Evolutionary conservation across 2,329 filamentous ascomycete species (phyloP).

Genomic region (Phialophora verrucosa): DNA sequence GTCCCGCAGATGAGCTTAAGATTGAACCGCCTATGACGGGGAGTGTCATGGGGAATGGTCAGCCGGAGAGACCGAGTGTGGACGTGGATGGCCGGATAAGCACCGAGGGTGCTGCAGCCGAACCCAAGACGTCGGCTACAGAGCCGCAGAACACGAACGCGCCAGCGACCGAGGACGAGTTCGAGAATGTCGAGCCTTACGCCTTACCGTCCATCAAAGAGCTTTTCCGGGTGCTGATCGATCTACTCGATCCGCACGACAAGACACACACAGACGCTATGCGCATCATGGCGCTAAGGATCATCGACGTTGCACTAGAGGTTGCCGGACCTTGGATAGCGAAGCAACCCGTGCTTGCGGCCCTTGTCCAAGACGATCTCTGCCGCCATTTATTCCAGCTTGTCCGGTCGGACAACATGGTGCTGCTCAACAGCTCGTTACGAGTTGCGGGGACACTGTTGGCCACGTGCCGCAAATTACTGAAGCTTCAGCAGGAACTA

Average conservation of each 20-base stretch:
- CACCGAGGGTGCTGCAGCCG: conserved; percentile 28
- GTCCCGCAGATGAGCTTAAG: conserved; percentile 75
- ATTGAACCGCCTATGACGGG: conserved; percentile 68
- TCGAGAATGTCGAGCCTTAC: conserved; percentile 76
- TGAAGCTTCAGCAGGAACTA: conserved; percentile 95
- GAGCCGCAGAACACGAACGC: conserved; percentile 44
- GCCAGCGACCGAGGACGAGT: conserved; percentile 43
- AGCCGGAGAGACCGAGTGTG: conserved; percentile 29
- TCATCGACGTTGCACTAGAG: conserved; percentile 95
- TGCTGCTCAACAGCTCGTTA: conserved; percentile 88
- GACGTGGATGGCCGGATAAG: conserved; percentile 30
- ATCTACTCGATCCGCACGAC: conserved; percentile 91
- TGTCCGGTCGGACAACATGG: conserved; percentile 94
- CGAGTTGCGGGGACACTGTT: conserved; percentile 89
- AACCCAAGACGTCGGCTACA: conserved; percentile 45
- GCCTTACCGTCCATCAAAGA: conserved; percentile 93
- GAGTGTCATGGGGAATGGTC: conserved; percentile 64
- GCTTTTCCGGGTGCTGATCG: conserved; percentile 89
- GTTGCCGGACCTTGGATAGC: conserved; percentile 95
- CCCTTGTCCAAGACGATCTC: conserved; percentile 86
- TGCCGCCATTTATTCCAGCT: conserved; percentile 96
- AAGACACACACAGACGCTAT: conserved; percentile 91
- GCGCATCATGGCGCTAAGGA: conserved; percentile 95
- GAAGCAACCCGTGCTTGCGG: conserved; percentile 84
- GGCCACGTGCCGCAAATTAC: conserved; percentile 83